Conservation (phyloP, 345 rosid species). For the Stellera chamaejasme region DNA sequence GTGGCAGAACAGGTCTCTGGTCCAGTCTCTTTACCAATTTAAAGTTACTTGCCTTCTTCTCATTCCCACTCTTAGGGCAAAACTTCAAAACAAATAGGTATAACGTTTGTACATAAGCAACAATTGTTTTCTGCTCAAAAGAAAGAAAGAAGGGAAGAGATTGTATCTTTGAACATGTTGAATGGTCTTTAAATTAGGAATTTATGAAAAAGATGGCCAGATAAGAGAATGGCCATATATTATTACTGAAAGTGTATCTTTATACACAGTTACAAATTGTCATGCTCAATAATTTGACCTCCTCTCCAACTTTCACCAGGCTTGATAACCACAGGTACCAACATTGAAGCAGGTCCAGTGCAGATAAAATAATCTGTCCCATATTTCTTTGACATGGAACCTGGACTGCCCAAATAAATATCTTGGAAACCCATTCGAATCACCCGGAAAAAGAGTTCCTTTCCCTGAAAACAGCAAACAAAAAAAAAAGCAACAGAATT, state of each 20-base stretch:
- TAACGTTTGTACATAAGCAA: too few species aligned
- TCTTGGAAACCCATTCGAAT: conserved; percentile 74
- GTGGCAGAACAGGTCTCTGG: not conserved
- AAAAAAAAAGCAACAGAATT: not conserved
- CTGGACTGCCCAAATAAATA: conserved; percentile 47
- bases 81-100: conserved; percentile 1
- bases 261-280: conserved; percentile 49
- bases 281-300: conserved; percentile 84
- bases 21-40: not conserved
- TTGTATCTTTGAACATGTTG: not conserved
- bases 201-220: not conserved
- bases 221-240: not conserved
- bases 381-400: conserved; percentile 46
- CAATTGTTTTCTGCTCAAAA: not conserved
- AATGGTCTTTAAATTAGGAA: conserved; percentile 2
- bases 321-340: conserved; percentile 55
- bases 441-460: conserved; percentile 73
- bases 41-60: conserved; percentile 4
- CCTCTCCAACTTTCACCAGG: conserved; percentile 80
- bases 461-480: conserved; percentile 33
- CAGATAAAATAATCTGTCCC: conserved; percentile 64
- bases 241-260: not conserved
- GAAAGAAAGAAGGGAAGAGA: too few species aligned
- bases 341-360: conserved; percentile 75
- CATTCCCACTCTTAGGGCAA: not conserved